These are phyloP conservation scores for Mortierella sp. DNA, from an alignment of 371 early-diverging fungal species.

Conservation along the genomic window DNA sequence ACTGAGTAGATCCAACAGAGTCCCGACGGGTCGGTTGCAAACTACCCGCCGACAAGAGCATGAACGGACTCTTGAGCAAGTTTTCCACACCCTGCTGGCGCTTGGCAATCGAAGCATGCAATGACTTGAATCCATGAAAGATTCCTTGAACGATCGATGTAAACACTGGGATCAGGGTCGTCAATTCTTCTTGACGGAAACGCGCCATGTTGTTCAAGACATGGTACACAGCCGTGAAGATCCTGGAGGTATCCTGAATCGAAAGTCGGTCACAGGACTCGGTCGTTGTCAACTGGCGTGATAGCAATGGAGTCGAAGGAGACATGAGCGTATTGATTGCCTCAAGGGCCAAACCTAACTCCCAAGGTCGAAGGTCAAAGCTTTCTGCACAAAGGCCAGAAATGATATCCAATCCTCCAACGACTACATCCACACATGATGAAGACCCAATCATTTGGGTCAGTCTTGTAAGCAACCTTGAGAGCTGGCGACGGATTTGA, in stretches of 20 bases:
- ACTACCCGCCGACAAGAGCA: slow-evolving; percentile 39
- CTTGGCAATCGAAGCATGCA: slow-evolving; percentile 61
- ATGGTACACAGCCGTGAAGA: slow-evolving; percentile 58
- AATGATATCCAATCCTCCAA: slow-evolving; percentile 53
- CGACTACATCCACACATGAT: slow-evolving; percentile 49
- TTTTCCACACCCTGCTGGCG: slow-evolving; percentile 43
- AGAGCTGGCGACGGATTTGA: slow-evolving; percentile 55
- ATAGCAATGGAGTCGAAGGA: slow-evolving; percentile 24
- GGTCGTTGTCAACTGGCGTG: background rate
- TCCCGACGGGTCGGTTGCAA: background rate
- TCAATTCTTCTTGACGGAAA: slow-evolving; percentile 59
- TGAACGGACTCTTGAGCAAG: slow-evolving; percentile 44
- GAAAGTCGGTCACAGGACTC: slow-evolving; percentile 2
- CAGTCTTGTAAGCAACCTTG: slow-evolving; percentile 53
- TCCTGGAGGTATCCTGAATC: slow-evolving; percentile 46
- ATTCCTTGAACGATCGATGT: slow-evolving; percentile 60
- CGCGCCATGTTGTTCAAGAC: slow-evolving; percentile 57
- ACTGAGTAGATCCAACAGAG: background rate
- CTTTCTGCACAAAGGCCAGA: slow-evolving; percentile 55
- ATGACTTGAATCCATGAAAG: slow-evolving; percentile 67
- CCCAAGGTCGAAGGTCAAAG: slow-evolving; percentile 47
- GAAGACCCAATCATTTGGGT: slow-evolving; percentile 55
- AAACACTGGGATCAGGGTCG: slow-evolving; percentile 60
- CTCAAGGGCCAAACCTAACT: slow-evolving; percentile 50
- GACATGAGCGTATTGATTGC: slow-evolving; percentile 37